These are phyloP conservation scores for Solanum arcanum DNA, from an alignment of 257 asterid genomes.

Conservation along the genomic window DNA sequence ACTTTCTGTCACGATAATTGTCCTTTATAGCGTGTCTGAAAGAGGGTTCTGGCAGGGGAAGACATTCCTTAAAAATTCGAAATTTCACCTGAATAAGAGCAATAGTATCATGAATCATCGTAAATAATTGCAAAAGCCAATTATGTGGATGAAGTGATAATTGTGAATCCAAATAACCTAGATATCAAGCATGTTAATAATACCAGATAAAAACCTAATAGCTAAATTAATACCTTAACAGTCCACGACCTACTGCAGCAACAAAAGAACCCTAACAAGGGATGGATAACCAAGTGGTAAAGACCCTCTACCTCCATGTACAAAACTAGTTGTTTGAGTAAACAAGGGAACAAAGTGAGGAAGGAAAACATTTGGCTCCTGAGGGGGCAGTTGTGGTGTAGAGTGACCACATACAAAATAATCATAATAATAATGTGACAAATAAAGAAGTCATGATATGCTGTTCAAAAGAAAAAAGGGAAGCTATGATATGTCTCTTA, in stretches of 20 bases:
- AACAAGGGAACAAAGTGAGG: neutral
- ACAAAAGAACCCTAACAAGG: neutral
- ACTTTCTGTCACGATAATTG: slow-evolving; percentile 47
- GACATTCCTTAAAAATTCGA: slow-evolving; percentile 56
- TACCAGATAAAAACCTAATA: neutral
- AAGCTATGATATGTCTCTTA: neutral
- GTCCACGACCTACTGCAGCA: neutral
- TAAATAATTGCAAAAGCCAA: neutral
- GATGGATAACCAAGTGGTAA: neutral
- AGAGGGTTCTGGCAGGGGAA: slow-evolving; percentile 56
- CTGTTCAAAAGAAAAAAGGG: neutral
- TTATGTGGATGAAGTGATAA: neutral
- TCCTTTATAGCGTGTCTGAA: slow-evolving; percentile 40
- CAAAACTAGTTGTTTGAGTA: neutral
- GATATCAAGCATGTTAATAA: neutral
- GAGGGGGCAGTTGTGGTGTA: neutral
- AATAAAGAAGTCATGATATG: neutral
- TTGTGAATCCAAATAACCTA: neutral
- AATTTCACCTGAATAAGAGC: slow-evolving; percentile 58
- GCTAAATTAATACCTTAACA: neutral
- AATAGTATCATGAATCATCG: neutral
- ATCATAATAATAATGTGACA: neutral
- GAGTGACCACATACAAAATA: neutral
- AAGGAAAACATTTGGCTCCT: neutral
- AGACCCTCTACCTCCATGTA: neutral